phyloP scores from a whole-genome alignment of 2,329 filamentous ascomycete species.

The Verticillium zaregamsianum region DNA sequence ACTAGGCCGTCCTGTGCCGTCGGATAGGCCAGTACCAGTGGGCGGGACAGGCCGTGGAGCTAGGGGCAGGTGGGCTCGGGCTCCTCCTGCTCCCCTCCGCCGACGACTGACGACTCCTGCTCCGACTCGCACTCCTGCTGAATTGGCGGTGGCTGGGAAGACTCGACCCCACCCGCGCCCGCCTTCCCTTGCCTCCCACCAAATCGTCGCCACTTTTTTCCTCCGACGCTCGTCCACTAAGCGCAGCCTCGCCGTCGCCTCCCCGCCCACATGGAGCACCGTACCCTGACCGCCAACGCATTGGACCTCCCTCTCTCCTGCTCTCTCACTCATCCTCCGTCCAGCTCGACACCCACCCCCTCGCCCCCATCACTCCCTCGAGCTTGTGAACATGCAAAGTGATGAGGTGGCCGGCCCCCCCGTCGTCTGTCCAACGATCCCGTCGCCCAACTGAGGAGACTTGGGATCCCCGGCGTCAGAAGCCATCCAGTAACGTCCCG shows the following conservation, averaged over 20 bases:
- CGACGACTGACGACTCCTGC: background rate
- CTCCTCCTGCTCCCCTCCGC: background rate
- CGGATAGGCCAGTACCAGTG: background rate
- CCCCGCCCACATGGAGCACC: background rate
- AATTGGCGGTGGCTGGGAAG: background rate
- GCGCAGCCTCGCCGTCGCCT: background rate
- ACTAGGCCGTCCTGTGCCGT: background rate
- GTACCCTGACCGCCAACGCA: background rate
- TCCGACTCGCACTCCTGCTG: background rate
- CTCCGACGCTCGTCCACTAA: background rate
- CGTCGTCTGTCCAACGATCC: background rate
- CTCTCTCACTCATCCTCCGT: no score
- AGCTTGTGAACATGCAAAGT: no score
- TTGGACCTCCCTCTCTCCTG: background rate
- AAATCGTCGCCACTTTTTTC: background rate
- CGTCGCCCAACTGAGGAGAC: background rate
- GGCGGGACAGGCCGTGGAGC: constrained; percentile 13
- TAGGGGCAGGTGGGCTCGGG: background rate
- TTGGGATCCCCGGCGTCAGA: background rate
- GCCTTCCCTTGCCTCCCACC: background rate
- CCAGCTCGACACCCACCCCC: no score
- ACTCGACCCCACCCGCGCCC: background rate
- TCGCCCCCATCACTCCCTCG: no score
- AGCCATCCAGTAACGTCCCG: background rate
- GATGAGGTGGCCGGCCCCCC: background rate